These are phyloP conservation scores for Ogataea parapolymorpha DNA, from an alignment of 805 yeast genomes.

Conservation along the genomic window DNA sequence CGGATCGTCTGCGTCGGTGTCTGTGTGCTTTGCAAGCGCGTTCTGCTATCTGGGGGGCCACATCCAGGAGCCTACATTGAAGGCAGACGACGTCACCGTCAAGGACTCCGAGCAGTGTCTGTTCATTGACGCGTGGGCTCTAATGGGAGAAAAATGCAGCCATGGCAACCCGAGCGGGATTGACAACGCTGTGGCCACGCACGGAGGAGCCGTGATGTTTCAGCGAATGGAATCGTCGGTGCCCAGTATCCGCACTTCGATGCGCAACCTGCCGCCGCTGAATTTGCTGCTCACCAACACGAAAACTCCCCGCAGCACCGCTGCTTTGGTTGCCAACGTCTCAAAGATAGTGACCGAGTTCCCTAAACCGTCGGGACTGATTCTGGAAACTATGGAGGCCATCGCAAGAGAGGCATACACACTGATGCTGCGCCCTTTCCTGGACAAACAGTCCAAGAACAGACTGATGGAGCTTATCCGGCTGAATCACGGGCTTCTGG, in stretches of 20 bases:
- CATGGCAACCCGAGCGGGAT: conserved; percentile 97
- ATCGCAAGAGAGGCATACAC: conserved; percentile 71
- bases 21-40: conserved; percentile 81
- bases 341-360: conserved; percentile 48
- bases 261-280: conserved; percentile 71
- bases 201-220: conserved; percentile 93
- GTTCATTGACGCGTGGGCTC: conserved; percentile 83
- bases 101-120: conserved; percentile 41
- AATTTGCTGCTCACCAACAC: conserved; percentile 80
- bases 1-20: conserved; percentile 89
- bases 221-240: conserved; percentile 57
- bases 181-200: conserved; percentile 93
- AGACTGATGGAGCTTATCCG: conserved; percentile 60
- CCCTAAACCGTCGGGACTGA: conserved; percentile 52
- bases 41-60: conserved; percentile 60
- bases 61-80: conserved; percentile 38
- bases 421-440: conserved; percentile 51
- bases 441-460: conserved; percentile 40
- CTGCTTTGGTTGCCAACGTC: conserved; percentile 77
- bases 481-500: conserved; percentile 84
- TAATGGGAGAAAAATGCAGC: conserved; percentile 89
- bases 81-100: conserved; percentile 34
- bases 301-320: conserved; percentile 81
- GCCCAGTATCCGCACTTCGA: conserved; percentile 62
- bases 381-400: conserved; percentile 74